phyloP scores from a whole-genome alignment of 1,139 yeast genomes.

The Kodamaea alishanica region DNA sequence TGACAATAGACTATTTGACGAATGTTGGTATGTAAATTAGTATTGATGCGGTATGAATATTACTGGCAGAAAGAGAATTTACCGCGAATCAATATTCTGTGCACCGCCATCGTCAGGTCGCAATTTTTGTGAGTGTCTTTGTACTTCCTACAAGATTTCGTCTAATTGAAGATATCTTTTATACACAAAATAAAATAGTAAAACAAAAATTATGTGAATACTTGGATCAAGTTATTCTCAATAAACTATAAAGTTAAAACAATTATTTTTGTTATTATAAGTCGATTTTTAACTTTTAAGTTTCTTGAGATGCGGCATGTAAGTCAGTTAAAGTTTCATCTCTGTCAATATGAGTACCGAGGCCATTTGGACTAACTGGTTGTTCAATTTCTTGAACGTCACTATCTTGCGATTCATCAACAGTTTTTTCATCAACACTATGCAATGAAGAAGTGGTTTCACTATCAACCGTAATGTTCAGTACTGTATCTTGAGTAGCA shows the following conservation, averaged over 20 bases:
- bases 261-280: not conserved
- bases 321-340: conserved; percentile 55
- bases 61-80: too few relatives aligned
- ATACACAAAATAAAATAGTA: not conserved
- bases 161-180: too few relatives aligned
- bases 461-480: not conserved
- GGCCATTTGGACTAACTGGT: not conserved
- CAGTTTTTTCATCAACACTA: not conserved
- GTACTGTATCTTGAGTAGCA: not conserved
- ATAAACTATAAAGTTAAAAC: too few relatives aligned
- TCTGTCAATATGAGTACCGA: conserved; percentile 27
- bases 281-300: conserved; percentile 27
- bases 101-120: too few relatives aligned
- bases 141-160: too few relatives aligned
- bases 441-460: not conserved
- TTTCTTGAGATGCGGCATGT: conserved; percentile 20
- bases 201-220: not conserved
- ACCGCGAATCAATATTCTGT: too few relatives aligned
- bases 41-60: too few relatives aligned
- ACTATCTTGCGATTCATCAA: conserved; percentile 2
- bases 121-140: too few relatives aligned
- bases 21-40: too few relatives aligned
- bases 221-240: not conserved
- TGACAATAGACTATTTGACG: too few relatives aligned
- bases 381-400: conserved; percentile 2